A percentile compares a stretch with the other conserved stretches of the same genome.
phyloP scores from a whole-genome alignment of 2,329 filamentous ascomycete species.

The Exophiala phaeomuriformis region DNA sequence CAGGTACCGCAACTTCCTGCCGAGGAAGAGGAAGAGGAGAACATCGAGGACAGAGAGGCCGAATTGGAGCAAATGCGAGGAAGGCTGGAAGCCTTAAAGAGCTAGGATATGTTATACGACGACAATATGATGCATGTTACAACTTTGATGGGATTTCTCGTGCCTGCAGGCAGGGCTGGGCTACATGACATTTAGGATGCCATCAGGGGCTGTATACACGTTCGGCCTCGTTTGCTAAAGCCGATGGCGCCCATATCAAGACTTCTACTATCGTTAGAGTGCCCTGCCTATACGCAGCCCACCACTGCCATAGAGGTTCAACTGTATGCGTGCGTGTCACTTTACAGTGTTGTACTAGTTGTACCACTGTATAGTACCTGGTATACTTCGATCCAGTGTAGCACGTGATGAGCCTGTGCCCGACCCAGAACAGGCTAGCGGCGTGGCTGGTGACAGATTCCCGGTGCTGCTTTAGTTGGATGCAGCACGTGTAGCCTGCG shows the following conservation, averaged over 20 bases:
- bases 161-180: no score
- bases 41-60: constrained; percentile 65
- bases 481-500: no score
- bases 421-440: not conserved
- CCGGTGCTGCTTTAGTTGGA: no score
- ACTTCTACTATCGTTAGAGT: no score
- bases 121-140: not conserved
- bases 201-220: no score
- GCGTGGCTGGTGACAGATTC: not conserved
- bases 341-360: no score
- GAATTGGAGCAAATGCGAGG: constrained; percentile 93
- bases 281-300: no score
- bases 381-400: not conserved
- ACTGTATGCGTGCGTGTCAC: no score
- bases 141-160: not conserved
- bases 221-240: no score
- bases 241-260: no score
- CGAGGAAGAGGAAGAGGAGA: constrained; percentile 61
- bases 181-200: no score
- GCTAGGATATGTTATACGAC: constrained; percentile 44
- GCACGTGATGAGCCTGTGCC: not conserved
- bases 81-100: constrained; percentile 81
- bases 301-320: no score
- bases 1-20: constrained; percentile 32
- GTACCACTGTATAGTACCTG: not conserved